Conservation (phyloP, 75 land plant genomes). For the Larix kaempferi region DNA sequence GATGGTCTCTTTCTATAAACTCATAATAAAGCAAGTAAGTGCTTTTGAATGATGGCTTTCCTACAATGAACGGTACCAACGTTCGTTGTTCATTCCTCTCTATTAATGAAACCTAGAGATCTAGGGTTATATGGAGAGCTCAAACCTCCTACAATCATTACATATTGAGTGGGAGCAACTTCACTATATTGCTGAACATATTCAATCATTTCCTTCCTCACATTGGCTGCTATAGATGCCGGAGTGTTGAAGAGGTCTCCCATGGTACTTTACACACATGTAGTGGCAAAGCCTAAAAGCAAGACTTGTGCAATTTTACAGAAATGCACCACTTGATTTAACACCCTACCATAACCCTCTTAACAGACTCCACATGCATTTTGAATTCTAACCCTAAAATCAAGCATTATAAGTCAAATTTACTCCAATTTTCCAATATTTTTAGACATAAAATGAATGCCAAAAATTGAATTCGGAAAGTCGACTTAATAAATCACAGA, state of each 20-base stretch:
- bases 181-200: constrained; percentile 56
- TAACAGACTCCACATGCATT: neutral
- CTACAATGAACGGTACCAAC: too few relatives aligned
- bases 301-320: constrained; percentile 54
- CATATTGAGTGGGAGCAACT: constrained; percentile 42
- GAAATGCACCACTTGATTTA: constrained; percentile 18
- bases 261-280: constrained; percentile 79
- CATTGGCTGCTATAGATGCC: constrained; percentile 48
- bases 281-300: constrained; percentile 66
- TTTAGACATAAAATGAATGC: neutral
- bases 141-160: constrained; percentile 27
- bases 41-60: too few relatives aligned
- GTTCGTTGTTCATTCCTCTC: too few relatives aligned
- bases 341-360: neutral
- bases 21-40: too few relatives aligned
- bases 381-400: neutral
- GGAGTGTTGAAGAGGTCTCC: constrained; percentile 72
- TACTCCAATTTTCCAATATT: neutral
- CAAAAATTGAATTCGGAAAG: neutral
- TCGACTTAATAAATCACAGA: neutral
- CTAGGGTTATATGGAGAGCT: constrained; percentile 27
- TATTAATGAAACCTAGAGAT: too few relatives aligned
- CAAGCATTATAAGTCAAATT: neutral
- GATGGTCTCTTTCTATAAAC: too few relatives aligned
- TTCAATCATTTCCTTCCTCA: constrained; percentile 82